Conservation (phyloP, 768 basidiomycete genomes). For the Xerocomus brunneocitrinus region DNA sequence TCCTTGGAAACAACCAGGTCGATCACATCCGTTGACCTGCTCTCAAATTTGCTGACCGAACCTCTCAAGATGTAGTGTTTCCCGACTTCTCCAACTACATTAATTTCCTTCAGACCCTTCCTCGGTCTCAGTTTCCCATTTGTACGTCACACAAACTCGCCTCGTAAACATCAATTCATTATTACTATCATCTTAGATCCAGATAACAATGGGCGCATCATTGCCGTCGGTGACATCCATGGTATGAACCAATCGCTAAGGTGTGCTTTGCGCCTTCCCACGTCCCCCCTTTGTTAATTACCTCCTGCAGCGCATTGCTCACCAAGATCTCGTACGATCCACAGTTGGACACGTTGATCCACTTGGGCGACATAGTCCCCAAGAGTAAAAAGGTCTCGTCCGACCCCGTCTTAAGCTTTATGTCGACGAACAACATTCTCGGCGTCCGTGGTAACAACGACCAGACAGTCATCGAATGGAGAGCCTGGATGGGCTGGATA, state of each 20-base stretch:
- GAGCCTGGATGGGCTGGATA: constrained; percentile 83
- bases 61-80: constrained; percentile 10
- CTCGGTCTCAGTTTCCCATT: constrained; percentile 48
- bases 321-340: constrained; percentile 55
- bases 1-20: constrained; percentile 16
- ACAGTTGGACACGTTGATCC: constrained; percentile 63
- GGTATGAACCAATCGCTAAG: constrained; percentile 67
- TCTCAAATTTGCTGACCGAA: background rate
- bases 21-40: background rate
- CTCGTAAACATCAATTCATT: background rate
- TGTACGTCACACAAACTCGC: constrained; percentile 31
- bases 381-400: constrained; percentile 59
- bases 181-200: constrained; percentile 38
- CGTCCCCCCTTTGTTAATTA: background rate
- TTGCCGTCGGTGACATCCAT: constrained; percentile 87
- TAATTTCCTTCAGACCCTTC: constrained; percentile 38
- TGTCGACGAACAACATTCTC: constrained; percentile 57
- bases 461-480: constrained; percentile 88
- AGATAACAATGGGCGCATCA: constrained; percentile 47
- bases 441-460: constrained; percentile 96
- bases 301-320: constrained; percentile 52
- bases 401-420: constrained; percentile 56
- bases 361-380: constrained; percentile 78
- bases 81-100: constrained; percentile 60
- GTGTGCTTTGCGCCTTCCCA: constrained; percentile 43